phyloP scores from a whole-genome alignment of 2,329 filamentous ascomycete genomes.

The Alternaria infectoria region DNA sequence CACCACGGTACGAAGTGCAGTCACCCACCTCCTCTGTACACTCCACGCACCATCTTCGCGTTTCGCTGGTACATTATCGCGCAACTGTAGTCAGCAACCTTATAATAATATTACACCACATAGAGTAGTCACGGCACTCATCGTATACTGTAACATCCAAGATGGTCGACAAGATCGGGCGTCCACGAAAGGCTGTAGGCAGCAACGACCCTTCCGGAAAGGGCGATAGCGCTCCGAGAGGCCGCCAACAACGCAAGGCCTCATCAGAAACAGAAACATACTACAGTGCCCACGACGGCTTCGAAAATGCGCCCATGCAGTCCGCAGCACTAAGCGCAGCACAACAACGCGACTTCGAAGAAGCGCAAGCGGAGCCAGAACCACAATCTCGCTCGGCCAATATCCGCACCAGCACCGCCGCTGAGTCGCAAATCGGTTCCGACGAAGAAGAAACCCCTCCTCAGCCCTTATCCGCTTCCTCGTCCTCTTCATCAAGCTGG shows the following conservation, averaged over 20 bases:
- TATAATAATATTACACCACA: neutral
- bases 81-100: neutral
- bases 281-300: no score
- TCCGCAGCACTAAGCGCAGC: neutral
- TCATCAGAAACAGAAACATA: neutral
- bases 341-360: neutral
- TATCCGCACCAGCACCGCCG: neutral
- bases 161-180: neutral
- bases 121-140: neutral
- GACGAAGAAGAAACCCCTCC: neutral
- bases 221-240: neutral
- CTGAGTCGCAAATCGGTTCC: neutral
- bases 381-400: neutral
- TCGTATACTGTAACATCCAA: neutral
- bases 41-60: no score
- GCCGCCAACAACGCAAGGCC: neutral
- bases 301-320: neutral
- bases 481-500: neutral
- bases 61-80: no score
- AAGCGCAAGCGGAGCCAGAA: neutral
- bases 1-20: neutral
- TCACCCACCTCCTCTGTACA: neutral
- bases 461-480: neutral
- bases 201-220: neutral
- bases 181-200: conserved; percentile 9